Percentiles rank a stretch among this genome's conserved stretches.
Evolutionary conservation across 148 eudicot genomes (phyloP).

Genomic region (Rhododendron simsii): DNA sequence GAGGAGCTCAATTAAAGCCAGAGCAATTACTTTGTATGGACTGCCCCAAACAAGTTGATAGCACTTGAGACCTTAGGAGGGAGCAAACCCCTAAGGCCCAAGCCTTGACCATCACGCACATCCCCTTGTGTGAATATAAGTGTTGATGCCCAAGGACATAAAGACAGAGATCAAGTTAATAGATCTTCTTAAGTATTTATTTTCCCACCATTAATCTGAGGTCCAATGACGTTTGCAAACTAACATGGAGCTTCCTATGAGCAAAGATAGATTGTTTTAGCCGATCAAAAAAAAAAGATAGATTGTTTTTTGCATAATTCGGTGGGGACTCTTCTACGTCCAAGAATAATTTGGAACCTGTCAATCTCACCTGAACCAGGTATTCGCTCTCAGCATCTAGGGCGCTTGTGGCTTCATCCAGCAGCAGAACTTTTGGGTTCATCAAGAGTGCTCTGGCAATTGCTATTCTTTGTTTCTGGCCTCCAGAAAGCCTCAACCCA

Average conservation of each 20-base stretch:
- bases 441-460: constrained; percentile 27
- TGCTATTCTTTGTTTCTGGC: constrained; percentile 18
- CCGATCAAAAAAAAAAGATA: not conserved
- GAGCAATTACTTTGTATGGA: too few species aligned
- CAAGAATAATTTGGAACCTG: not conserved
- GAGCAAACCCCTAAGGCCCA: too few species aligned
- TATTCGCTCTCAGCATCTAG: constrained; percentile 21
- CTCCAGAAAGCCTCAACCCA: constrained; percentile 12
- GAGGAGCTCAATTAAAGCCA: too few species aligned
- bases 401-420: constrained; percentile 31
- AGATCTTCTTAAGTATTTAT: not conserved
- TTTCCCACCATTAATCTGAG: not conserved
- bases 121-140: not conserved
- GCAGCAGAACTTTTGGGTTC: constrained; percentile 27
- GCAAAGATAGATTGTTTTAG: not conserved
- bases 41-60: too few species aligned
- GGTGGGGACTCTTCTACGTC: not conserved
- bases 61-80: too few species aligned
- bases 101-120: too few species aligned
- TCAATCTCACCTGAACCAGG: constrained; percentile 3
- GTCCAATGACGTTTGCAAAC: not conserved
- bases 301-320: not conserved
- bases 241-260: not conserved
- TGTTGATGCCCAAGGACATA: not conserved
- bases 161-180: not conserved